Base-by-base conservation (phyloP, 2,329 filamentous ascomycete genomes). In the Lecanicillium sp. region DNA sequence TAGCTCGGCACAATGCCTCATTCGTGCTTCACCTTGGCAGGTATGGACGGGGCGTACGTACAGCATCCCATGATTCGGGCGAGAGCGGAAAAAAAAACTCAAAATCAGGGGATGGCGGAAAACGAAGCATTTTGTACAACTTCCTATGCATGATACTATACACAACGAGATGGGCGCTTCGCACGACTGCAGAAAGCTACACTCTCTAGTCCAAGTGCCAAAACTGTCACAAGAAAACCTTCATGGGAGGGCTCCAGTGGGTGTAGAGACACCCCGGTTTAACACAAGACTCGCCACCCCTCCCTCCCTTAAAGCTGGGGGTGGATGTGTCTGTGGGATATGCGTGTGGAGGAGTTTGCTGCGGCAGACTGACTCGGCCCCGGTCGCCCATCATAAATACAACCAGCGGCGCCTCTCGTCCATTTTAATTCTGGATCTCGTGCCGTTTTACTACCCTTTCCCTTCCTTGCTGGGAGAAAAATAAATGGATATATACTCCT, bases 311-410 rank as follows among this genome's bases (percentile, higher is more conserved):
- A 26, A 39, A 39, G 44, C 35, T 46, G 44, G 36, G 44, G 36
- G 33, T 38, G 33, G 43, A 38, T 47, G 44, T 26, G 24, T 15
- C 17, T n/a, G n/a, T n/a, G n/a, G n/a, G n/a, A n/a, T n/a, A n/a
- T n/a, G n/a, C n/a, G 43, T 45, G 44, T 40, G 36, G 44, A 47
- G 44, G 36, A 40, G 7, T n/a, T 15, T 19, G 26, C 35, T 39
- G n/a, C 27, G 8, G 14, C 27, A 33, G n/a, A n/a, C 27, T 47
- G 44, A 35, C 44, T 40, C 36, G 44, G 19, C 36, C 21, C 21
- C 4, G 15, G 2, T 5, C n/a, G n/a, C n/a, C 36, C 27, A 24
- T 47, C 42, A 24, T 45, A 45, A 36, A 12, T 29, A 33, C 27
- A 20, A 24, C 17, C 36, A 33, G 20, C 21, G n/a, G 32, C 11